Evolutionary conservation across 164 flowering plant genomes (phyloP), one percentile per base, ranked within the genome.

Genomic region (Nymphaea thermarum): DNA sequence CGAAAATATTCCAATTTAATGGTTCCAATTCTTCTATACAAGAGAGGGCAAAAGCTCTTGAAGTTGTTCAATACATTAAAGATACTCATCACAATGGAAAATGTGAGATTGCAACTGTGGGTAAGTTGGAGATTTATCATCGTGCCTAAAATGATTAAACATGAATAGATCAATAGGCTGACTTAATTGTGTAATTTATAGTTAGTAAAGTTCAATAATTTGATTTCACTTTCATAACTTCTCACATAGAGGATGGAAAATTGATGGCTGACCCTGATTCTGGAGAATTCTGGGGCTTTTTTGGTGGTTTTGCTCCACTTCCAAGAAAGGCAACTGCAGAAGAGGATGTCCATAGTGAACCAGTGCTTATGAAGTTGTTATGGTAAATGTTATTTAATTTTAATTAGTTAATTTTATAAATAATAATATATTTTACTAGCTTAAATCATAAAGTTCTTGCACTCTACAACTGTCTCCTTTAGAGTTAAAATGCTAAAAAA

Each of bases 261-360:
- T 66, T 95, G 83, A 92, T 95, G 99, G 91, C 99, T 76, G 98
- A 92, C 86, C 80, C 98, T 75, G 99, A 92, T 66, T 82, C 89
- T 67, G 99, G 99, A 75, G 99, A 95, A 66, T 95, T 95, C 72
- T 95, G 98, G 98, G 86, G 87, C 43, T 82, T 92, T 43, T 95
- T 92, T 83, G 98, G 98, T 69, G 99, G 99, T 8, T 95, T 95
- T 84, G 99, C 98, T 75, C 99, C 99, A 42, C 89, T 95, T 70
- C 96, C 99, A 18, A 87, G 92, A 78, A 95, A 87, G 82, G 51
- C 87, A 44, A 77, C 85, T 45, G 66, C 67, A 72, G 83, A 82
- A 11, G 87, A 86, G n/a, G 85, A 87, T 63, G 80, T 78, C 71
- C 73, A 66, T 65, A 61, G 45, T 42, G 86, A 78, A 67, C 75